These are phyloP conservation scores for Aureobasidium namibiae DNA, from an alignment of 2,329 filamentous ascomycete genomes.

Conservation along the genomic window DNA sequence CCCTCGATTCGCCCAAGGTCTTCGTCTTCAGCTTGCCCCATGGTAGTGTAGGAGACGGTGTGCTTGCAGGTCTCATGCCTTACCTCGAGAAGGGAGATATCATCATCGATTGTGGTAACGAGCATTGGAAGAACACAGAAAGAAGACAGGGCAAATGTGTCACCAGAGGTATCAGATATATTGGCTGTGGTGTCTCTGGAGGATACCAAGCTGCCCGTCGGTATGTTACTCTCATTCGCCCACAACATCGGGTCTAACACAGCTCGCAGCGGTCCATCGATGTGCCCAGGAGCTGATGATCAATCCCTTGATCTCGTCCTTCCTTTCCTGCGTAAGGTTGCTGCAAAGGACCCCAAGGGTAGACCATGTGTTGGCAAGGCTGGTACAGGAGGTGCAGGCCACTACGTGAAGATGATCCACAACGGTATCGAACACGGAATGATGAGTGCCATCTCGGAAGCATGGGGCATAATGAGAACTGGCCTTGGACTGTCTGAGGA, in stretches of 20 bases:
- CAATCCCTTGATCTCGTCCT: slow-evolving; percentile 51
- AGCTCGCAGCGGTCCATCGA: slow-evolving; percentile 51
- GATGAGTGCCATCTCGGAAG: slow-evolving; percentile 57
- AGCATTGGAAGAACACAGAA: slow-evolving; percentile 58
- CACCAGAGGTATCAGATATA: slow-evolving; percentile 52
- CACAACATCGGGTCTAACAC: neutral
- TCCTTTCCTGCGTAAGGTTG: slow-evolving; percentile 52
- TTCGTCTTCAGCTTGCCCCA: slow-evolving; percentile 48
- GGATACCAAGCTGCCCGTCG: slow-evolving; percentile 56
- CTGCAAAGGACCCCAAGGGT: slow-evolving; percentile 54
- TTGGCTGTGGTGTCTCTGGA: slow-evolving; percentile 61
- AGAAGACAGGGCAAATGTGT: slow-evolving; percentile 50
- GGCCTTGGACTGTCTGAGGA: slow-evolving; percentile 52
- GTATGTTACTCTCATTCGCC: slow-evolving; percentile 14
- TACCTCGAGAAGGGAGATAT: slow-evolving; percentile 54
- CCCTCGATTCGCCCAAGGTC: slow-evolving; percentile 40
- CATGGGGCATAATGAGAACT: slow-evolving; percentile 54
- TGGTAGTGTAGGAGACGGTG: slow-evolving; percentile 38
- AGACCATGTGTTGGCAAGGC: slow-evolving; percentile 53
- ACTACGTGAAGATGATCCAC: slow-evolving; percentile 70
- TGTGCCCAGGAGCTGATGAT: slow-evolving; percentile 56
- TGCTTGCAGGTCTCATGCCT: slow-evolving; percentile 39
- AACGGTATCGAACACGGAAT: slow-evolving; percentile 69
- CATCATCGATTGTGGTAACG: slow-evolving; percentile 61
- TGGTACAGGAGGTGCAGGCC: slow-evolving; percentile 56